Evolutionary conservation across 2,329 filamentous ascomycete genomes (phyloP).

Genomic region (Aspergillus candidus): DNA sequence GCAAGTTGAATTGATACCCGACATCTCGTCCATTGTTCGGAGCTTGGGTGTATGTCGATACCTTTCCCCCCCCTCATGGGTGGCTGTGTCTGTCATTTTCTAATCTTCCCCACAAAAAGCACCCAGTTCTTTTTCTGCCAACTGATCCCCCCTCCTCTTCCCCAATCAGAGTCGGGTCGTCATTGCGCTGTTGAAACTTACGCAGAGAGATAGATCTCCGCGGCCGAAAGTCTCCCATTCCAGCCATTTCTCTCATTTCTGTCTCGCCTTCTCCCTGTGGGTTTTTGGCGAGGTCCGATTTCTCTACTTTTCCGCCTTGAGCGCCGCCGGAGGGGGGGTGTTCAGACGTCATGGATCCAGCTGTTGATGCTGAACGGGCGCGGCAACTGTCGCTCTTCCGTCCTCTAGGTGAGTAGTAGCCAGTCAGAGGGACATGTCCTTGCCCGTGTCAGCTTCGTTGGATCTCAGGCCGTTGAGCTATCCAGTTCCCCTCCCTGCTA

Average conservation of each 20-base stretch:
- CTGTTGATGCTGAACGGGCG: constrained; percentile 35
- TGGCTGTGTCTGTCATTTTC: too few species aligned
- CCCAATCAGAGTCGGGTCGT: too few species aligned
- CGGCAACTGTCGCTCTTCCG: constrained; percentile 40
- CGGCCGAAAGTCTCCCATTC: neutral
- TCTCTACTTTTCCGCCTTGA: constrained; percentile 17
- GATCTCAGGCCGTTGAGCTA: constrained; percentile 1
- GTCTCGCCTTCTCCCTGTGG: neutral
- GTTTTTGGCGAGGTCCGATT: neutral
- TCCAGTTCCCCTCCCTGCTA: constrained; percentile 10
- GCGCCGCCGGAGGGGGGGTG: constrained; percentile 11
- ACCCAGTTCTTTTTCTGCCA: too few species aligned
- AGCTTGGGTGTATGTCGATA: too few species aligned
- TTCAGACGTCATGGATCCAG: constrained; percentile 20
- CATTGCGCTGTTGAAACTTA: neutral
- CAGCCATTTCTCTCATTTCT: neutral
- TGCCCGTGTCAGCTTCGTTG: constrained; percentile 32
- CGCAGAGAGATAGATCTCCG: neutral
- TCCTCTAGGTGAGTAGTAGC: constrained; percentile 37
- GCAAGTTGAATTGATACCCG: too few species aligned
- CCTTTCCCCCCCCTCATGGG: too few species aligned
- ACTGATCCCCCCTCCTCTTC: too few species aligned
- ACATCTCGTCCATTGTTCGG: too few species aligned
- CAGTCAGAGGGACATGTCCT: constrained; percentile 25
- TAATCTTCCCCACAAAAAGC: too few species aligned